Base-by-base conservation (phyloP, 352 stramenopile genomes). In the Phytophthora pluvialis region DNA sequence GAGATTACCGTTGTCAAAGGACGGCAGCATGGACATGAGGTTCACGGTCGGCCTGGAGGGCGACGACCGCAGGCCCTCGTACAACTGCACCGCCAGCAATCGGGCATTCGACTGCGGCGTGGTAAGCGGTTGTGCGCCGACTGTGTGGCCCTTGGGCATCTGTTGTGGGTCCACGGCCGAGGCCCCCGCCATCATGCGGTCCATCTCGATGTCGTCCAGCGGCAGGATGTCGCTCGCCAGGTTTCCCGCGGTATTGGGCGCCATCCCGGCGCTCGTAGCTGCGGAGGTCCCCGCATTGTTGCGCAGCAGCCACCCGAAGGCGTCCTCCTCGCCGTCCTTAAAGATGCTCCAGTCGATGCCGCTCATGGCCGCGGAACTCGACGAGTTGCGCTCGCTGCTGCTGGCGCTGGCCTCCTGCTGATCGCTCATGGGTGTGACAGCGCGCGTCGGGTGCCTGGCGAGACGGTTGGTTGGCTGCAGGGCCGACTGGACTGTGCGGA, bases 291-390 rank as follows among this genome's bases (percentile, higher is more conserved):
- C 29, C 16, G 43, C 40, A 52, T 77, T 81, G 16, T 75, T 77
- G 44, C 77, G 72, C 66, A 83, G 62, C 5, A 90, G 72, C 81
- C 81, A 90, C 6, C 73, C 65, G 60, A 90, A 88, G 13, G 78
- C 55, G 54, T 85, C 76, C 39, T 88, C 78, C 44, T 88, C 77
- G 56, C 70, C 62, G 64, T 90, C 81, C 42, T 81, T 80, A 63
- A 90, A 90, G 53, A 90, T 85, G 64, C 72, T 84, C 78, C 78
- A 90, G 65, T 90, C 81, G 50, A 88, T 83, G 62, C 81, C 72
- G 54, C 80, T 86, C 63, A 72, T 68, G 51, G 60, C 39, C 38
- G 64, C 36, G 11, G 50, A 51, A 33, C 38, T 75, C 10, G 63
- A 64, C 16, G 43, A 16, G 40, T 60, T 61, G 13, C 48, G 43